phyloP scores from a whole-genome alignment of 208 protist genomes.

The Acanthamoeba quina region DNA sequence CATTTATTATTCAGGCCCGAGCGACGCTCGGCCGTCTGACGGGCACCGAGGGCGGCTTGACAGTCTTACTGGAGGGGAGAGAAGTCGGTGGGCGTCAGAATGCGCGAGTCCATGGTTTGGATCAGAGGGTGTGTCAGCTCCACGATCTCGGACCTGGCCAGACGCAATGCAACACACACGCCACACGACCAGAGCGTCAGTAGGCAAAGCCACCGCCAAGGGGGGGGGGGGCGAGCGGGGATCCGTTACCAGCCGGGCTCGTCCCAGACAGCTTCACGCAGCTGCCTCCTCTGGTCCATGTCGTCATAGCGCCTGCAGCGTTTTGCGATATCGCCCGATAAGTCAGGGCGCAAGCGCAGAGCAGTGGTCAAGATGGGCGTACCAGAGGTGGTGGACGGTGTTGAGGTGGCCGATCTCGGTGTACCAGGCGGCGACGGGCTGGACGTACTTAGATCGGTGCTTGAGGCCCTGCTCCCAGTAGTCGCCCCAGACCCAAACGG shows the following conservation, averaged over 20 bases:
- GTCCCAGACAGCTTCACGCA: conserved; percentile 50
- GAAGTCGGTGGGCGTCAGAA: not conserved
- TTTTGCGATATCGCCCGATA: not conserved
- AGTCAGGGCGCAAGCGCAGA: not conserved
- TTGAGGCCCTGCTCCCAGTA: conserved; percentile 68
- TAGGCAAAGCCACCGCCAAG: too few relatives aligned
- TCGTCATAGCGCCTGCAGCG: conserved; percentile 31
- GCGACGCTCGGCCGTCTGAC: too few relatives aligned
- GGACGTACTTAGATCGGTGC: conserved; percentile 68
- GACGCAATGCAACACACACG: too few relatives aligned
- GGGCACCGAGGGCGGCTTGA: too few relatives aligned
- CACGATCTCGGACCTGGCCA: conserved; percentile 13
- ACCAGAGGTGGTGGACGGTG: conserved; percentile 60
- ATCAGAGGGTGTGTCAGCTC: conserved; percentile 57
- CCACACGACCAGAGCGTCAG: not conserved
- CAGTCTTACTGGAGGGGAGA: conserved; percentile 22
- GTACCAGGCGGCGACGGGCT: conserved; percentile 64
- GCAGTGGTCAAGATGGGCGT: not conserved
- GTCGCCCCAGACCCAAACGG: conserved; percentile 37
- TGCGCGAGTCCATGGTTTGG: conserved; percentile 24
- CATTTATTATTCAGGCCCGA: too few relatives aligned
- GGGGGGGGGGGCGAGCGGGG: not conserved
- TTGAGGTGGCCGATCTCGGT: conserved; percentile 61
- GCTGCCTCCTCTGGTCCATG: conserved; percentile 61
- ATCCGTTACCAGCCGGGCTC: conserved; percentile 23